Conservation (phyloP, 495 filamentous ascomycete genomes). For the Lasiosphaeria ovina region DNA sequence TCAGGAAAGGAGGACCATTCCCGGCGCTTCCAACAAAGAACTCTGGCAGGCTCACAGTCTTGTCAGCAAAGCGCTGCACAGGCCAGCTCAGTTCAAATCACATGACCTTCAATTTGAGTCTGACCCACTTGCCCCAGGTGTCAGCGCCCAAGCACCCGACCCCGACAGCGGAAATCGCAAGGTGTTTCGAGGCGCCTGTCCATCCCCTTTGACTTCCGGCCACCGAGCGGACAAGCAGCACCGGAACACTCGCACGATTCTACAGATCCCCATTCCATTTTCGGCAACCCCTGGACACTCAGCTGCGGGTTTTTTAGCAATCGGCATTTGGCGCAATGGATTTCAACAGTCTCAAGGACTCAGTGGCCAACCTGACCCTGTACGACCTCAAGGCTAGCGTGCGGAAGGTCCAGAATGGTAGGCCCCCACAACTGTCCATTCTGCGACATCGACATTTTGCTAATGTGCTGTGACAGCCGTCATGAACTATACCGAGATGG, state of each 20-base stretch:
- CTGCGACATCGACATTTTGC: conserved; percentile 3
- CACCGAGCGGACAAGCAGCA: background rate
- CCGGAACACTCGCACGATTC: background rate
- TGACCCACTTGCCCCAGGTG: background rate
- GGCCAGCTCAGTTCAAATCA: background rate
- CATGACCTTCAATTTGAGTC: background rate
- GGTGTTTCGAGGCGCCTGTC: conserved; percentile 20
- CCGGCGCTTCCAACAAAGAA: background rate
- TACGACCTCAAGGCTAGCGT: conserved; percentile 98
- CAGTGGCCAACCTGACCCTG: conserved; percentile 89
- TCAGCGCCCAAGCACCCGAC: background rate
- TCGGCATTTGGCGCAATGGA: conserved; percentile 61
- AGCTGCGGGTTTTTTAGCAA: background rate
- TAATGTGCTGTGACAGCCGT: conserved; percentile 61
- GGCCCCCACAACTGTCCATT: conserved; percentile 20
- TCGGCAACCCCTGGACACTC: background rate
- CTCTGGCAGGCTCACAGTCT: too few species aligned
- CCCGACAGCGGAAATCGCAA: conserved; percentile 18
- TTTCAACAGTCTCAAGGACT: conserved; percentile 77
- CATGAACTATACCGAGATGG: conserved; percentile 99
- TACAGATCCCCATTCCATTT: background rate
- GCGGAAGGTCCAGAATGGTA: conserved; percentile 98
- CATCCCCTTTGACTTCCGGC: background rate
- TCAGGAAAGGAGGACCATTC: background rate
- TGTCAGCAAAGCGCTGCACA: too few species aligned